phyloP scores from a whole-genome alignment of 2,329 filamentous ascomycete genomes.

The Talaromyces sp. region DNA sequence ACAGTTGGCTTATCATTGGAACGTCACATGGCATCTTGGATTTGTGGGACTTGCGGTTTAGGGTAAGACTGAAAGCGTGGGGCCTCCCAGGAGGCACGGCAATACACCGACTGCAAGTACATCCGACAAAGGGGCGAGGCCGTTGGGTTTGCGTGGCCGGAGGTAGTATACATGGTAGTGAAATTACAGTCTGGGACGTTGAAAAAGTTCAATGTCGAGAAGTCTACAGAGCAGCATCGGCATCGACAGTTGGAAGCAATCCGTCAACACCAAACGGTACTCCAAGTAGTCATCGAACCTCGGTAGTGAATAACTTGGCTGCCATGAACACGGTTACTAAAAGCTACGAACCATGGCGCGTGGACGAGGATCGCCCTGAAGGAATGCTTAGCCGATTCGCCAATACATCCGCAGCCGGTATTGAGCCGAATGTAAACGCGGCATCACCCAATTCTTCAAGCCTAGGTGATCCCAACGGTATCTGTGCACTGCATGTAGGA shows the following conservation, averaged over 20 bases:
- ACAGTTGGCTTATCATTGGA: conserved; percentile 85
- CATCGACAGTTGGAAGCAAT: conserved; percentile 11
- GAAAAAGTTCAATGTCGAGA: conserved; percentile 86
- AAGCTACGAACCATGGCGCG: conserved; percentile 75
- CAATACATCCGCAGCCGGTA: conserved; percentile 47
- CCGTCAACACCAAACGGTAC: conserved; percentile 7
- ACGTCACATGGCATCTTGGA: conserved; percentile 90
- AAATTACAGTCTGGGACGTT: conserved; percentile 92
- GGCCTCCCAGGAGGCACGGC: conserved; percentile 74
- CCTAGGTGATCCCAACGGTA: conserved; percentile 44
- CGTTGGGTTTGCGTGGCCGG: conserved; percentile 86
- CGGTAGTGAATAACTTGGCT: conserved; percentile 17
- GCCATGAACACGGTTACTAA: conserved; percentile 36
- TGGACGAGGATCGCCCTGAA: conserved; percentile 84
- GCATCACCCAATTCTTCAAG: conserved; percentile 2
- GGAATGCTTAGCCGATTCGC: conserved; percentile 83
- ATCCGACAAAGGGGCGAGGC: conserved; percentile 71
- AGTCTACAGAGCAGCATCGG: conserved; percentile 64
- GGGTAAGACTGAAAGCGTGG: conserved; percentile 80
- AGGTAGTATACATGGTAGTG: conserved; percentile 71
- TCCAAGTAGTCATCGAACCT: conserved; percentile 17
- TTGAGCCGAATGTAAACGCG: conserved; percentile 54
- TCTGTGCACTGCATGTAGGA: conserved; percentile 69
- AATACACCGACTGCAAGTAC: conserved; percentile 73
- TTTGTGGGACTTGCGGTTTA: conserved; percentile 96